Evolutionary conservation across 768 basidiomycete genomes (phyloP).

Genomic region (Auricularia auricula-judae): DNA sequence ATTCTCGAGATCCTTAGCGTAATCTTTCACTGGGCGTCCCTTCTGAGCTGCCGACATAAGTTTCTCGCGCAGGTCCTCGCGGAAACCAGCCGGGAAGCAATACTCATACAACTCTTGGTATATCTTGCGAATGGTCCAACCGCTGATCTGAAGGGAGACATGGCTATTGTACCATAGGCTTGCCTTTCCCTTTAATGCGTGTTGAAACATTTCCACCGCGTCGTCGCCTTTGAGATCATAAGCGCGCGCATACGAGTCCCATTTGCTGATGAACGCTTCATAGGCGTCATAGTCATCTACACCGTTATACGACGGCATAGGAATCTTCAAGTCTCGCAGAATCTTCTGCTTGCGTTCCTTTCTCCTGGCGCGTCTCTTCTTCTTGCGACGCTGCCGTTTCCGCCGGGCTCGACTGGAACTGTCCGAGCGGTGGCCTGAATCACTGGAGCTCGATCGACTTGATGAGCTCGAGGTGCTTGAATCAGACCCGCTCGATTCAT

Average conservation of each 20-base stretch:
- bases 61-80: conserved; percentile 15
- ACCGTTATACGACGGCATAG: not conserved
- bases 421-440: too few species aligned
- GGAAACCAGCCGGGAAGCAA: conserved; percentile 25
- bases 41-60: conserved; percentile 16
- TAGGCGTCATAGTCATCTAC: not conserved
- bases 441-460: too few species aligned
- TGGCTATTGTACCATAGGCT: conserved; percentile 22
- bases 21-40: conserved; percentile 19
- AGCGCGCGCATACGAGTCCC: not conserved
- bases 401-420: too few species aligned
- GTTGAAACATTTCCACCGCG: not conserved
- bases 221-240: not conserved
- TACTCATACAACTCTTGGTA: conserved; percentile 24
- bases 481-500: too few species aligned
- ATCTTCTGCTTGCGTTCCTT: too few species aligned
- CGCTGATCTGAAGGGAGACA: conserved; percentile 17
- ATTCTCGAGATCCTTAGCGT: conserved; percentile 24
- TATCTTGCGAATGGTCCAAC: conserved; percentile 21
- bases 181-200: conserved; percentile 21
- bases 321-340: too few species aligned
- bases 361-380: too few species aligned
- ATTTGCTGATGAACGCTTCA: not conserved
- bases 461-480: too few species aligned
- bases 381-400: too few species aligned